Evolutionary conservation across 1,284 basidiomycete genomes (phyloP).

Genomic region (Heterobasidion occidentale): DNA sequence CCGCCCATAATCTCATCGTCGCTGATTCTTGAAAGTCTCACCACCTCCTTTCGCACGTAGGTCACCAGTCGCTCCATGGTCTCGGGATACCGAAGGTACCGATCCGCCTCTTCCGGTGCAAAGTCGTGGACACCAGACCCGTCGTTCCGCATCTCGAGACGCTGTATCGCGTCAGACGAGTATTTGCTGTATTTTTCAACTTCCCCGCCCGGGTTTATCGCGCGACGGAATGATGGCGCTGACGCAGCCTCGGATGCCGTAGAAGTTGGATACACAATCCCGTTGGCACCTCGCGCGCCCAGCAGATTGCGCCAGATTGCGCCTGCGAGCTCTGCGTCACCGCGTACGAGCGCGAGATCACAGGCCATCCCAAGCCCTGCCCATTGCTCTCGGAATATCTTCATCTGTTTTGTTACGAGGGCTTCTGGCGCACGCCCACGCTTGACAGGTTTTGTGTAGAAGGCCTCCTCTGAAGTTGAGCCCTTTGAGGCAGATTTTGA

Average conservation of each 20-base stretch:
- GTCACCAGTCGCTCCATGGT: slow-evolving; percentile 70
- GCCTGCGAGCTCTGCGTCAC: slow-evolving; percentile 75
- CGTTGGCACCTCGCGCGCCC: slow-evolving; percentile 65
- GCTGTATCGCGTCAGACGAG: slow-evolving; percentile 35
- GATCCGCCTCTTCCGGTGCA: slow-evolving; percentile 45
- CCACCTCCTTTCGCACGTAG: slow-evolving; percentile 75
- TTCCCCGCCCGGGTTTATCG: slow-evolving; percentile 56
- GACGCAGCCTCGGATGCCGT: slow-evolving; percentile 9
- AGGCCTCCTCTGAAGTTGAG: slow-evolving; percentile 1
- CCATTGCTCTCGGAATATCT: slow-evolving; percentile 90
- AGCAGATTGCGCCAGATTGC: slow-evolving; percentile 93
- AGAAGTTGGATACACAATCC: slow-evolving; percentile 41
- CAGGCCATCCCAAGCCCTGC: slow-evolving; percentile 77
- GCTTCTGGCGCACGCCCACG: slow-evolving; percentile 60
- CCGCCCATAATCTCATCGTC: slow-evolving; percentile 59
- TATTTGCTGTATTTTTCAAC: slow-evolving; percentile 50
- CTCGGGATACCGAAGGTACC: slow-evolving; percentile 71
- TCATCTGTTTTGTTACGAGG: slow-evolving; percentile 87
- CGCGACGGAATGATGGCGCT: slow-evolving; percentile 36
- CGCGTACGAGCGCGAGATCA: slow-evolving; percentile 70
- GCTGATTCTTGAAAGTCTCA: slow-evolving; percentile 61
- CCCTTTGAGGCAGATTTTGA: background rate
- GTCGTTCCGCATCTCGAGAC: slow-evolving; percentile 55
- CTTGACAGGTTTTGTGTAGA: slow-evolving; percentile 25
- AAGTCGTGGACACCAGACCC: slow-evolving; percentile 70